Conservation (phyloP, 768 basidiomycete species). For the Phlebiopsis flavidoalba region DNA sequence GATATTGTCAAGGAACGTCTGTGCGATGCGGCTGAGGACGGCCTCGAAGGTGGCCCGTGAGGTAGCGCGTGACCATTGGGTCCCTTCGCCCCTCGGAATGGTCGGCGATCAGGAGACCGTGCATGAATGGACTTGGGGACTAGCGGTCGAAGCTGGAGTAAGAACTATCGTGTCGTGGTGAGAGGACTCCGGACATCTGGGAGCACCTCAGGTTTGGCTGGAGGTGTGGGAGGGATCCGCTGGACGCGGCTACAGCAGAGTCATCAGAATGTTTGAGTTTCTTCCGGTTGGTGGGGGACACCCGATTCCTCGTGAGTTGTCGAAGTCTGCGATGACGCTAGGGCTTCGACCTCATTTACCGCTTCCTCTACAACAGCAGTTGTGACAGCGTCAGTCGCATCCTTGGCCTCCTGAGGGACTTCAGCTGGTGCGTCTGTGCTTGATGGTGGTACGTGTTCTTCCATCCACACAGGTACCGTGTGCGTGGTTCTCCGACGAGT, state of each 20-base stretch:
- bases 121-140: slow-evolving; percentile 9
- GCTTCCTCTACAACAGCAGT: not conserved
- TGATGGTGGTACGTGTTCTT: slow-evolving; percentile 7
- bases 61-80: slow-evolving; percentile 13
- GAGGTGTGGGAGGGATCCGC: slow-evolving; percentile 21
- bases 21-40: slow-evolving; percentile 21
- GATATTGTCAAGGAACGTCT: slow-evolving; percentile 32
- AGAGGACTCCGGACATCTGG: slow-evolving; percentile 13
- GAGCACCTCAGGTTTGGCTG: slow-evolving; percentile 15
- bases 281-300: not conserved
- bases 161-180: slow-evolving; percentile 20
- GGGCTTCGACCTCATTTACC: not conserved
- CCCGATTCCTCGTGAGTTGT: not conserved
- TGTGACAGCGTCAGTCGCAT: not conserved
- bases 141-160: slow-evolving; percentile 10
- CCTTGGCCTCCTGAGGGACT: not conserved
- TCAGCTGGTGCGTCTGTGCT: not conserved
- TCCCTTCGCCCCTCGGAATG: slow-evolving; percentile 11
- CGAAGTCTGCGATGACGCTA: slow-evolving; percentile 4
- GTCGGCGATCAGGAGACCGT: not conserved
- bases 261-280: not conserved
- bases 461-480: slow-evolving; percentile 16
- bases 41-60: slow-evolving; percentile 17
- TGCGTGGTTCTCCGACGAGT: not conserved
- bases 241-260: slow-evolving; percentile 1